Conservation (phyloP, 306 rosid genomes). For the Hippophae rhamnoides region DNA sequence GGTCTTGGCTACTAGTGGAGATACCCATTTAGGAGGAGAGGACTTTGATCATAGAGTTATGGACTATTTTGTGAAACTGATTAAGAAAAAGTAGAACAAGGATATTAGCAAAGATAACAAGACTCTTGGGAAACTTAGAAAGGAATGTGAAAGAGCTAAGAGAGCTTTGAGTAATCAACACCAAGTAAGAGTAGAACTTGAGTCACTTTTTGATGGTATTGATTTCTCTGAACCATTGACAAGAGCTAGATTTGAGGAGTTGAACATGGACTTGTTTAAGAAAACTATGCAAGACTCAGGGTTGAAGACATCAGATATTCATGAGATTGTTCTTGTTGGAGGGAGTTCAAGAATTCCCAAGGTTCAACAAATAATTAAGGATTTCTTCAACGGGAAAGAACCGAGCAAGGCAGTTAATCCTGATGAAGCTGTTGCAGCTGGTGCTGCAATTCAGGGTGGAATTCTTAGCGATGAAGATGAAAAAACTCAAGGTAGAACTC, state of each 20-base stretch:
- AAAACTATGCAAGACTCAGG: slow-evolving; percentile 15
- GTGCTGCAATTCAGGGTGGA: slow-evolving; percentile 16
- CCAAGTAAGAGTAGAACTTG: slow-evolving; percentile 9
- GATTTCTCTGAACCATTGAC: slow-evolving; percentile 17
- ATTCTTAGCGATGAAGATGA: slow-evolving; percentile 16
- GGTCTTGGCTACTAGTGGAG: slow-evolving; percentile 19
- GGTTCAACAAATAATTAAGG: slow-evolving; percentile 17
- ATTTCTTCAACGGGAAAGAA: slow-evolving; percentile 20
- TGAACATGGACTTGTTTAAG: slow-evolving; percentile 17
- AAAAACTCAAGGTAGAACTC: slow-evolving; percentile 13
- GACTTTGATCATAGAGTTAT: slow-evolving; percentile 12
- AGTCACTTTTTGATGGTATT: slow-evolving; percentile 11
- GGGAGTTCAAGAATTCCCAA: slow-evolving; percentile 21
- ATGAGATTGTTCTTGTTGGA: slow-evolving; percentile 20
- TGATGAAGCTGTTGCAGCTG: slow-evolving; percentile 19
- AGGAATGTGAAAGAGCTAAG: slow-evolving; percentile 14
- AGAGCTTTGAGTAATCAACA: slow-evolving; percentile 10
- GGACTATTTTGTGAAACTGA: slow-evolving; percentile 12
- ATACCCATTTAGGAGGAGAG: slow-evolving; percentile 20
- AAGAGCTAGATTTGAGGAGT: slow-evolving; percentile 14
- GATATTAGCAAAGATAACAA: slow-evolving; percentile 8
- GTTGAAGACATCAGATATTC: slow-evolving; percentile 7
- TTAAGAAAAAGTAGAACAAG: slow-evolving; percentile 9
- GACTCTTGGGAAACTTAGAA: slow-evolving; percentile 10
- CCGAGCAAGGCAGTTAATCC: slow-evolving; percentile 18